A percentile compares a stretch with the other conserved stretches of the same genome.
These are phyloP conservation scores for Buxus sempervirens DNA, from an alignment of 164 flowering plant species.

Conservation along the genomic window DNA sequence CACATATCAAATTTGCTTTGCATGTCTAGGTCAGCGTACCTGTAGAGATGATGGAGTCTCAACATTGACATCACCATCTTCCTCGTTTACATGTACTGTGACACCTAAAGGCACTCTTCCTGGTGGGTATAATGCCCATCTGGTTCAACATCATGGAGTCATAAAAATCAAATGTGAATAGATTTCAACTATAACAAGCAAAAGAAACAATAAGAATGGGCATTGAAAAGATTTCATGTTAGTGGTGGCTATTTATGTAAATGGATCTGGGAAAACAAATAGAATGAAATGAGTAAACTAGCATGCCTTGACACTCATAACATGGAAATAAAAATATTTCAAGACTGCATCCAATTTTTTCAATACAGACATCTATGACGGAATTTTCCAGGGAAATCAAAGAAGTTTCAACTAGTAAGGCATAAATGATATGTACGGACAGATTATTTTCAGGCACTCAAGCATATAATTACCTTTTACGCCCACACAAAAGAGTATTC, in stretches of 20 bases:
- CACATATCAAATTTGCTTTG: neutral
- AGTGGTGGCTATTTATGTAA: neutral
- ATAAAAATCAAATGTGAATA: neutral
- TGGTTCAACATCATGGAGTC: constrained; percentile 21
- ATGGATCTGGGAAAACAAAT: neutral
- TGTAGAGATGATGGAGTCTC: constrained; percentile 90
- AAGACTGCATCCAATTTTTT: neutral
- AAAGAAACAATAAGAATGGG: neutral
- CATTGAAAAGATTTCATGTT: no score
- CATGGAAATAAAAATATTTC: no score
- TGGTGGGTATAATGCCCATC: constrained; percentile 99
- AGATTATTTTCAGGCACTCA: neutral
- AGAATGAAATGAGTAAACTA: no score
- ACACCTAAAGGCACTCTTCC: constrained; percentile 94
- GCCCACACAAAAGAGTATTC: constrained; percentile 93
- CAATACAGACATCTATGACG: neutral
- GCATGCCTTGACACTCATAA: neutral
- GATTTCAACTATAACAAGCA: neutral
- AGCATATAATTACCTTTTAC: constrained; percentile 64
- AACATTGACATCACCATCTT: constrained; percentile 89
- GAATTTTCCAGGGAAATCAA: no score
- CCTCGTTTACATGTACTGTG: constrained; percentile 91
- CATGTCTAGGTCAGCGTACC: constrained; percentile 38
- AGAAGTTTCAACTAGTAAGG: neutral
- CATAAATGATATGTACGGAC: neutral